Evolutionary conservation across 306 rosid genomes (phyloP), one percentile per base, ranked within the genome.

Genomic region (Cicer arietinum): DNA sequence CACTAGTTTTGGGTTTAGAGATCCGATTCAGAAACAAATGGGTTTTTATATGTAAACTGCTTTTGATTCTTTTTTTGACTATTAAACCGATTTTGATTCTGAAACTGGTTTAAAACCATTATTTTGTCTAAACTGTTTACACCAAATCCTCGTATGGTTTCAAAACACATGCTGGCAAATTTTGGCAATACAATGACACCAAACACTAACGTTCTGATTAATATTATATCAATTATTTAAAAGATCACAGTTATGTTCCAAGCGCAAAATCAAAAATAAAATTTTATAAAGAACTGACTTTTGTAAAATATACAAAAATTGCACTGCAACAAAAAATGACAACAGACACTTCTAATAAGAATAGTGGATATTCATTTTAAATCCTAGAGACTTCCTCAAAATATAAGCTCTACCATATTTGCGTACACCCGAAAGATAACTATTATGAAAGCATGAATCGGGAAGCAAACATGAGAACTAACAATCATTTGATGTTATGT

Each of bases 91-190:
- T 18, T 54, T 54, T 17, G 60, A 60, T 60, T 30, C 66, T 60
- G 8, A 59, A 60, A 60, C 44, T 30, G 44, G 43, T 35, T 60
- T 60, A 30, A 54, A 59, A 13, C 18, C 9, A 30, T 9, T 59
- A 30, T 12, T 59, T 25, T 30, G 16, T 12, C 43, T 35, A 59
- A 59, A 30, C 16, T 30, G 41, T 30, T 80, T 39, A 42, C 53
- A 69, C 40, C 63, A 17, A 73, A 77, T 14, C 48, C 47, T 37
- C 77, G 17, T 50, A 69, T 81, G 16, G 3, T 43, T 54, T 16
- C 9, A 6, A 30, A 41, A 39, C 46, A 46, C 70, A 64, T 6
- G 16, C 39, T 56, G 14, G 50, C 53, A 67, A 71, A 37, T 43
- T 51, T 44, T 57, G 16, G 13, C 6, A 25, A 50, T 44, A 6